phyloP scores from a whole-genome alignment of 768 basidiomycete species.

The Boletus pseudo-olivaceus region DNA sequence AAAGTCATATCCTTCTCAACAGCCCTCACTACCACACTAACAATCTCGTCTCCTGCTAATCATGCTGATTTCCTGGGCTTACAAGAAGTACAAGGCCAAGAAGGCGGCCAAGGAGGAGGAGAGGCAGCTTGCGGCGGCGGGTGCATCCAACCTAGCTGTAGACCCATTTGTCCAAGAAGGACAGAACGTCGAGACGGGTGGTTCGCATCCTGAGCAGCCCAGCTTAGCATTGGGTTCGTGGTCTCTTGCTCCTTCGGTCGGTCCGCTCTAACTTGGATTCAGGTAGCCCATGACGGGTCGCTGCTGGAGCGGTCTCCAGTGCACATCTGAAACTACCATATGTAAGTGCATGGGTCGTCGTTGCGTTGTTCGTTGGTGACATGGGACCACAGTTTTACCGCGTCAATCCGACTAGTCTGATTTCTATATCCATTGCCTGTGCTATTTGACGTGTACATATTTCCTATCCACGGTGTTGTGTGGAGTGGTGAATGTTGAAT shows the following conservation, averaged over 20 bases:
- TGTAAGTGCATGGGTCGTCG: conserved; percentile 6
- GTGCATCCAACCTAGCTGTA: no score
- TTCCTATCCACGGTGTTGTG: background rate
- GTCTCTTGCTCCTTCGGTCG: background rate
- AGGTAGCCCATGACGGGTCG: background rate
- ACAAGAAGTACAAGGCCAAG: conserved; percentile 27
- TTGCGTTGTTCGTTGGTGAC: conserved; percentile 6
- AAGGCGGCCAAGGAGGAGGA: conserved; percentile 18
- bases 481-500: no score
- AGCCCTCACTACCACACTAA: background rate
- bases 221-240: conserved; percentile 9
- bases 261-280: background rate
- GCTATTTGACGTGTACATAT: background rate
- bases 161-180: background rate
- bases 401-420: background rate
- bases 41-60: background rate
- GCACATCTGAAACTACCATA: background rate
- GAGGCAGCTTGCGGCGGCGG: conserved; percentile 1
- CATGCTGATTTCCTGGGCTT: conserved; percentile 16
- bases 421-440: background rate
- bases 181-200: background rate
- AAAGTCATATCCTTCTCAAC: background rate
- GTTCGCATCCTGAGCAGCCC: background rate
- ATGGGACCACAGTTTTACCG: background rate
- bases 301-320: no score